Conservation (phyloP, 1,284 basidiomycete species). For the Marasmius sp. region DNA sequence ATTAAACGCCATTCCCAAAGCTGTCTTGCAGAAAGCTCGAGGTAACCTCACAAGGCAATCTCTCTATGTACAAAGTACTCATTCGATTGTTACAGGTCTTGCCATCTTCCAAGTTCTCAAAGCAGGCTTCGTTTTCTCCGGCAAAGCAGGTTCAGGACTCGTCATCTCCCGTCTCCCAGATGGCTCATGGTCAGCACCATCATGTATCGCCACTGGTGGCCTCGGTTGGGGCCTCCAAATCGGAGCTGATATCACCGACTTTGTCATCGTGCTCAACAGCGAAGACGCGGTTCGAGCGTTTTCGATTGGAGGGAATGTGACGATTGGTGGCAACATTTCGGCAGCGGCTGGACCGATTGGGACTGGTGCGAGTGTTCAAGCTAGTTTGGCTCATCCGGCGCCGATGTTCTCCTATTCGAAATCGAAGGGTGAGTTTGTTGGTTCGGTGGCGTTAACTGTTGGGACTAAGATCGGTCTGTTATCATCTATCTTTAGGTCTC, state of each 20-base stretch:
- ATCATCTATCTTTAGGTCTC: constrained; percentile 57
- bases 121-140: constrained; percentile 95
- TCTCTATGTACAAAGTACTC: neutral
- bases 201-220: constrained; percentile 96
- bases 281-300: constrained; percentile 96
- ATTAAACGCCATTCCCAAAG: constrained; percentile 94
- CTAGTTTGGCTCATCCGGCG: constrained; percentile 87
- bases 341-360: constrained; percentile 92
- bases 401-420: constrained; percentile 98
- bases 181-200: constrained; percentile 96
- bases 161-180: constrained; percentile 94
- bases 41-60: constrained; percentile 41
- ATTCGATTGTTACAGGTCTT: constrained; percentile 56
- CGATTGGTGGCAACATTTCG: constrained; percentile 87
- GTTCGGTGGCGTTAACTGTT: neutral
- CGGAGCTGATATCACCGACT: constrained; percentile 86
- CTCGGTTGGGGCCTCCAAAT: constrained; percentile 96
- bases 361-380: constrained; percentile 89
- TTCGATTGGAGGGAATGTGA: constrained; percentile 93
- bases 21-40: constrained; percentile 86
- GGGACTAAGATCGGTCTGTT: neutral
- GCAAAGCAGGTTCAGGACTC: constrained; percentile 92
- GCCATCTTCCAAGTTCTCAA: constrained; percentile 95
- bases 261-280: constrained; percentile 93
- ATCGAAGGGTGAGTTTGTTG: constrained; percentile 71